These are phyloP conservation scores for Neltuma alba DNA, from an alignment of 306 rosid genomes.

Conservation along the genomic window DNA sequence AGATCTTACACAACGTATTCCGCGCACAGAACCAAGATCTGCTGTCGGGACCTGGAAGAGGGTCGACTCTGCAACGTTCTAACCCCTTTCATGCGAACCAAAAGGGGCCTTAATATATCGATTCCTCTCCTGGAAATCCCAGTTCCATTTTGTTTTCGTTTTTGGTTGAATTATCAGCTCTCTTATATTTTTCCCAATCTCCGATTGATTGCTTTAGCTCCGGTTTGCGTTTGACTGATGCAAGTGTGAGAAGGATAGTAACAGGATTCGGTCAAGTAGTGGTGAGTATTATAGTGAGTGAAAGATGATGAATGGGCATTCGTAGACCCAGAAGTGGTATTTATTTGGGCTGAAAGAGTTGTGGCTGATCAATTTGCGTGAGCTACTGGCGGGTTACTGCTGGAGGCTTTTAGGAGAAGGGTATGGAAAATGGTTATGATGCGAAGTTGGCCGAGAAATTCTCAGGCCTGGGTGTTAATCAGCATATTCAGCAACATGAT, in stretches of 20 bases:
- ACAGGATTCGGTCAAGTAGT: neutral
- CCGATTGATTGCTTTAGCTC: neutral
- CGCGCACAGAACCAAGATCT: neutral
- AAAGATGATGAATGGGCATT: constrained; percentile 8
- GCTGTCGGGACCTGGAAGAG: neutral
- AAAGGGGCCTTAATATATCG: neutral
- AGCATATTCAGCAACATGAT: constrained; percentile 38
- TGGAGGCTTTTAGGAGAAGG: constrained; percentile 40
- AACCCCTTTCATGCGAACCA: neutral
- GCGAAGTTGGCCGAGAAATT: constrained; percentile 72
- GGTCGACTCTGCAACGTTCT: neutral
- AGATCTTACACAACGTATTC: neutral
- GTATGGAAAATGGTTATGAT: constrained; percentile 87
- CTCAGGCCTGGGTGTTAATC: constrained; percentile 60
- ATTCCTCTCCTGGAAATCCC: neutral
- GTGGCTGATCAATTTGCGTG: constrained; percentile 40
- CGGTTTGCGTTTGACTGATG: constrained; percentile 24
- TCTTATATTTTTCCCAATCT: neutral
- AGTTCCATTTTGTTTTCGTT: constrained; percentile 22
- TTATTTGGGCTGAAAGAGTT: neutral
- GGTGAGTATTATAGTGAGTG: constrained; percentile 26
- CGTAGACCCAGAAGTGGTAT: constrained; percentile 9
- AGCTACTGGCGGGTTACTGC: neutral
- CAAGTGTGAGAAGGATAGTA: constrained; percentile 26
- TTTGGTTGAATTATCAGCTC: neutral